Evolutionary conservation across 1,284 basidiomycete genomes (phyloP).

Genomic region (Xerocomus minutiporus): DNA sequence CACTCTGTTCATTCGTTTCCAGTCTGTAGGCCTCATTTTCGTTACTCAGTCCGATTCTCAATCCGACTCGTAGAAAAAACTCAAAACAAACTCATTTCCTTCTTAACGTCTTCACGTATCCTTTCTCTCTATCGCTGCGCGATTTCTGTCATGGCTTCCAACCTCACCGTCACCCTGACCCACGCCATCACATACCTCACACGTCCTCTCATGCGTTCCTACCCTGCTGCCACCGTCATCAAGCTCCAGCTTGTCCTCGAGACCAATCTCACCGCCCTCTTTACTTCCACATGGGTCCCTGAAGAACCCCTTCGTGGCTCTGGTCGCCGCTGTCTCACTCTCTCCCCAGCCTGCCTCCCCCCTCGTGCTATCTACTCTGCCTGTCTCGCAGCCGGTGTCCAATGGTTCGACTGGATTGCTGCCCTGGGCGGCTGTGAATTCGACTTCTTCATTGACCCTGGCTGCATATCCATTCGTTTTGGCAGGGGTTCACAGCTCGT

Average conservation of each 20-base stretch:
- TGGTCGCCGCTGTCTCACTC: constrained; percentile 66
- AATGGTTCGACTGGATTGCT: constrained; percentile 74
- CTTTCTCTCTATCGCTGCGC: constrained; percentile 57
- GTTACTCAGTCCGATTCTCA: constrained; percentile 26
- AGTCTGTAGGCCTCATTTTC: constrained; percentile 28
- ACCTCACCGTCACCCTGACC: constrained; percentile 60
- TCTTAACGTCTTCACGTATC: constrained; percentile 26
- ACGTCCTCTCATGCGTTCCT: constrained; percentile 50
- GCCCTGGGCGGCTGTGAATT: constrained; percentile 64
- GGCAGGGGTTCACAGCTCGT: constrained; percentile 42
- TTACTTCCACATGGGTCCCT: constrained; percentile 59
- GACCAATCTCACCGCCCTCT: constrained; percentile 63
- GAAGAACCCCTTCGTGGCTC: constrained; percentile 61
- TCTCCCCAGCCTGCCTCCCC: constrained; percentile 62
- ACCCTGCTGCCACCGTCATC: constrained; percentile 54
- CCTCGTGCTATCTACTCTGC: constrained; percentile 67
- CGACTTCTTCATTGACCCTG: constrained; percentile 75
- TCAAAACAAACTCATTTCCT: neutral
- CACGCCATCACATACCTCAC: constrained; percentile 71
- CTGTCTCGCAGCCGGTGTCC: constrained; percentile 59
- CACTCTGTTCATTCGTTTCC: constrained; percentile 7
- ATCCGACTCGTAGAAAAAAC: constrained; percentile 12
- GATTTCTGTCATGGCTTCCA: constrained; percentile 50
- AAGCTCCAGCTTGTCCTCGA: constrained; percentile 67
- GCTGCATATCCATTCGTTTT: constrained; percentile 63